Conservation (phyloP, 352 stramenopile species). For the Pythium pyrilobum region DNA sequence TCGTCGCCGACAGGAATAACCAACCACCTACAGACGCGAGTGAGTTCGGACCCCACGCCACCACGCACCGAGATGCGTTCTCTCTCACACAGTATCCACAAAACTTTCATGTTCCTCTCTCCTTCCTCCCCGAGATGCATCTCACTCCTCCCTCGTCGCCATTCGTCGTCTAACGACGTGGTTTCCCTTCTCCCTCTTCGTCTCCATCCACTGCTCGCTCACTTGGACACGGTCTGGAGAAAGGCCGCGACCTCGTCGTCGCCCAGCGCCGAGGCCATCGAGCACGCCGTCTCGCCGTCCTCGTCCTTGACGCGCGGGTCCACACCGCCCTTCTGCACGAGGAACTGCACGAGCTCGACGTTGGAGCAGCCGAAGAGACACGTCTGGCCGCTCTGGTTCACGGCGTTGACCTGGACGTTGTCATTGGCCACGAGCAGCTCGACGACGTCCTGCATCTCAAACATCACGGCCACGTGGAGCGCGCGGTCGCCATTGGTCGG, state of each 20-base stretch:
- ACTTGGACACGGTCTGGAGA: constrained; percentile 33
- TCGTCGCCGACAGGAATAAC: background rate
- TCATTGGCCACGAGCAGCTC: constrained; percentile 50
- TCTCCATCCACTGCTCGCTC: background rate
- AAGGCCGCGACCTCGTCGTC: constrained; percentile 71
- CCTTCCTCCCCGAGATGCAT: too few species aligned
- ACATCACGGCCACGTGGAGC: constrained; percentile 79
- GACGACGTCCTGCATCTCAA: constrained; percentile 81
- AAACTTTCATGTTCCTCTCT: too few species aligned
- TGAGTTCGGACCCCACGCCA: too few species aligned
- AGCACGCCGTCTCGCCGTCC: constrained; percentile 66
- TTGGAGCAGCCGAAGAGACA: constrained; percentile 81
- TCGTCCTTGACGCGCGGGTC: constrained; percentile 56
- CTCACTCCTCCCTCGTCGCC: too few species aligned
- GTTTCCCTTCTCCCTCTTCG: background rate
- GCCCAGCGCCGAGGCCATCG: constrained; percentile 63
- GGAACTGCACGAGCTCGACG: constrained; percentile 53
- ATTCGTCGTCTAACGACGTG: too few species aligned
- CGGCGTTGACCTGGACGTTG: constrained; percentile 55
- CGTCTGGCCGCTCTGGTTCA: constrained; percentile 67
- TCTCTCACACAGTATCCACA: too few species aligned
- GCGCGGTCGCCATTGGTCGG: constrained; percentile 59
- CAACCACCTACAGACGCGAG: too few species aligned
- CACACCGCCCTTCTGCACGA: constrained; percentile 59
- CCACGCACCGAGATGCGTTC: too few species aligned